Evolutionary conservation across 768 basidiomycete species (phyloP), one percentile per base, ranked within the genome.

Genomic region (Lenzites betulinus): DNA sequence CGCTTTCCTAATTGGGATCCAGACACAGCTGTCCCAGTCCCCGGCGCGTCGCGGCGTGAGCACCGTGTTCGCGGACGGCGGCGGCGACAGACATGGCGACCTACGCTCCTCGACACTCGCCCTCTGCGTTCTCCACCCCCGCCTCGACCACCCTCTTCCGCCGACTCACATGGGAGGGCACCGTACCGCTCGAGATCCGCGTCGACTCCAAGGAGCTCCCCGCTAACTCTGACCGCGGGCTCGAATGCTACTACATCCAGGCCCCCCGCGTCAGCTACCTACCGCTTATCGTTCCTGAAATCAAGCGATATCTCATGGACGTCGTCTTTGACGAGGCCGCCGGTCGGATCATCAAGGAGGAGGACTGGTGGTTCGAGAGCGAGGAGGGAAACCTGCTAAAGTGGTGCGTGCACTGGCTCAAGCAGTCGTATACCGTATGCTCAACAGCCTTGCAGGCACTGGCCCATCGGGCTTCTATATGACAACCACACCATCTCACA

Each of bases 341-440:
- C 30, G 86, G 86, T 5, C 87, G 87, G 61, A 67, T 80, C 11
- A 75, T 95, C 60, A 90, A 90, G 69, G 92, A 95, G 65, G 90
- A 92, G 58, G 91, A 95, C 53, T 94, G 96, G 92, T 98, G 96
- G 97, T 97, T 99, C 73, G 94, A 97, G 75, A 90, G 87, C 63
- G 90, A 91, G 54, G 89, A 87, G 65, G 92, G 92, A 30, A 83
- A 81, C 7, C 70, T 91, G 50, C 80, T 95, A 67, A 93, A 94
- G 76, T 98, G 96, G 96, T 96, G 58, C 63, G 85, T 79, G 9
- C 7, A 22, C 36, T 23, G 6, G 4, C 16, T 15, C 30, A 6
- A 7, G 41, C 52, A n/a, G n/a, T 11, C 23, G n/a, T 35, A 11
- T 2, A 42, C 26, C 22, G 16, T 38, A 56, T 42, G 16, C 38